Percentiles rank a stretch among this genome's conserved stretches.
These are phyloP conservation scores for Ramichloridium luteum DNA, from an alignment of 2,329 filamentous ascomycete genomes.

Conservation along the genomic window DNA sequence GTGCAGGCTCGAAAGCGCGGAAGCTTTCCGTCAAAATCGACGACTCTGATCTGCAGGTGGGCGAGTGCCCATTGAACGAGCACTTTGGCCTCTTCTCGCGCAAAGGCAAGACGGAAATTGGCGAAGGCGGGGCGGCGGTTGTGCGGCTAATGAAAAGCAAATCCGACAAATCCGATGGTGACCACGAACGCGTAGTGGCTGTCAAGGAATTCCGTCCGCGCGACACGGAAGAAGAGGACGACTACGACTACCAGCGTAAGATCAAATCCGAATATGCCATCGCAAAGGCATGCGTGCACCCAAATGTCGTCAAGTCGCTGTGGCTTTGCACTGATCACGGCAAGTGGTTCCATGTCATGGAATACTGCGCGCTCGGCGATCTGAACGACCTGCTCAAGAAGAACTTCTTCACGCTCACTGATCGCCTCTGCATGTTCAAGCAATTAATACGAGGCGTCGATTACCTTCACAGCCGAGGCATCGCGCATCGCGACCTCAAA, in stretches of 20 bases:
- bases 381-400: conserved; percentile 61
- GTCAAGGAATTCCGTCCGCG: conserved; percentile 80
- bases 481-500: conserved; percentile 85
- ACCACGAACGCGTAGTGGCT: conserved; percentile 52
- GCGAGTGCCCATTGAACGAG: conserved; percentile 32
- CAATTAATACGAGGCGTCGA: conserved; percentile 71
- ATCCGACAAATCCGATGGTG: conserved; percentile 36
- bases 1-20: conserved; percentile 25
- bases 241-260: conserved; percentile 70
- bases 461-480: conserved; percentile 71
- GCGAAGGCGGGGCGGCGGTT: conserved; percentile 71
- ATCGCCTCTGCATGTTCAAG: conserved; percentile 78
- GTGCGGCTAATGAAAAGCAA: conserved; percentile 70
- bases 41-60: conserved; percentile 18
- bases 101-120: conserved; percentile 61
- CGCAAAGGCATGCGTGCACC: conserved; percentile 71
- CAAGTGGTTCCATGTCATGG: conserved; percentile 87
- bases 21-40: conserved; percentile 22
- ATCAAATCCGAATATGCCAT: conserved; percentile 87
- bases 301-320: conserved; percentile 74
- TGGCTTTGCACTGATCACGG: conserved; percentile 58
- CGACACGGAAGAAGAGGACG: conserved; percentile 50
- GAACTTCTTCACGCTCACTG: conserved; percentile 53
- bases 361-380: conserved; percentile 75
- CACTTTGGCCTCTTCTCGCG: conserved; percentile 53